Percentiles rank a stretch among this genome's conserved stretches.
Conservation (phyloP, 2,329 filamentous ascomycete species). For the Thermochaetoides dissita region DNA sequence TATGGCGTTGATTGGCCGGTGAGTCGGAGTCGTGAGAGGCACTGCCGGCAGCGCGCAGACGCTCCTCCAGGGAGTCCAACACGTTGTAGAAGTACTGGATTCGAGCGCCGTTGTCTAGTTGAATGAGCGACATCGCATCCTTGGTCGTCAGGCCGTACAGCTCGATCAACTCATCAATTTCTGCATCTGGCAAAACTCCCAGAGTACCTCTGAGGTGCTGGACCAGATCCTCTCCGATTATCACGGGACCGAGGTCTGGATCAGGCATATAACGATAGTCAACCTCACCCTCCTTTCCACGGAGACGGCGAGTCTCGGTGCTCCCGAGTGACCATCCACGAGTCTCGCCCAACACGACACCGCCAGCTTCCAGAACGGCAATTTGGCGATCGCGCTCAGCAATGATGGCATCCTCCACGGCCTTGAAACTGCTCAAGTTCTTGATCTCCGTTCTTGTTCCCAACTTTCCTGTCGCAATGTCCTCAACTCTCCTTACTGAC, state of each 20-base stretch:
- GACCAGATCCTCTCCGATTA: conserved; percentile 60
- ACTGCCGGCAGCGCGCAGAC: conserved; percentile 5
- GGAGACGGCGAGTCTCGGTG: conserved; percentile 64
- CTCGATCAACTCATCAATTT: conserved; percentile 46
- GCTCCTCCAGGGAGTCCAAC: conserved; percentile 31
- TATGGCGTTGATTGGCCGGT: conserved; percentile 19
- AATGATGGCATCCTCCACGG: conserved; percentile 85
- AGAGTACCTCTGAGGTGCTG: conserved; percentile 46
- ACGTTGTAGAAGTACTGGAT: conserved; percentile 70
- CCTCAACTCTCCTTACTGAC: conserved; percentile 54
- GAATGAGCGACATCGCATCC: conserved; percentile 68
- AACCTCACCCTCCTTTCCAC: conserved; percentile 91
- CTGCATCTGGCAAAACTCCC: conserved; percentile 58
- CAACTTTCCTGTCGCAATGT: conserved; percentile 29
- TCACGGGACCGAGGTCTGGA: conserved; percentile 69
- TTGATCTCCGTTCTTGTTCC: conserved; percentile 95
- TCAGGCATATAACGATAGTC: conserved; percentile 99
- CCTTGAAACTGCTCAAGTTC: conserved; percentile 87
- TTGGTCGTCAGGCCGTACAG: conserved; percentile 59
- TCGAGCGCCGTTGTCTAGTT: conserved; percentile 63
- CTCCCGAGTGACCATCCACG: conserved; percentile 81
- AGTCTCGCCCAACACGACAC: conserved; percentile 68
- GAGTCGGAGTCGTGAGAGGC: conserved; percentile 10
- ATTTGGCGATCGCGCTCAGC: conserved; percentile 88
- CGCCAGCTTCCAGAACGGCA: conserved; percentile 58